Evolutionary conservation across 345 rosid genomes (phyloP).

Genomic region (Lumnitzera racemosa): DNA sequence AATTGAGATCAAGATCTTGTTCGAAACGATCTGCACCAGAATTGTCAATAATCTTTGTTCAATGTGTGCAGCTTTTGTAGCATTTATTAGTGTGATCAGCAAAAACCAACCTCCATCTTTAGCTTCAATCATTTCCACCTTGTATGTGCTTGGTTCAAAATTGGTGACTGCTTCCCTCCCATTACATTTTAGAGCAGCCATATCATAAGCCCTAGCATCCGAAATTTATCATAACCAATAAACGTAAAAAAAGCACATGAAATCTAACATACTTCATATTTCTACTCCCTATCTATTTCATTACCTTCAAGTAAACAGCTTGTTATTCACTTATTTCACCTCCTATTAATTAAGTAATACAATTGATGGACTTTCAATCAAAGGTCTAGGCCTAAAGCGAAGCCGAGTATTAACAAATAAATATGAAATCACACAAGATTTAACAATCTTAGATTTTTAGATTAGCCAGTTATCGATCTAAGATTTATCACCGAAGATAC

Average conservation of each 20-base stretch:
- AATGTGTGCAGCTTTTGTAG: too few species aligned
- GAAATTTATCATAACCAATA: not conserved
- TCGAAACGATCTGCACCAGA: slow-evolving; percentile 20
- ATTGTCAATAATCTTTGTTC: slow-evolving; percentile 1
- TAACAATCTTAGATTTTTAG: not conserved
- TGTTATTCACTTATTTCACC: too few species aligned
- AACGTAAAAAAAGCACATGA: too few species aligned
- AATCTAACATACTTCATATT: too few species aligned
- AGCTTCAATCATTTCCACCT: slow-evolving; percentile 31
- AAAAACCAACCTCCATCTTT: slow-evolving; percentile 20
- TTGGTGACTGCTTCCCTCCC: slow-evolving; percentile 96
- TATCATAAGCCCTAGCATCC: slow-evolving; percentile 75
- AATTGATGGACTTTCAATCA: too few species aligned
- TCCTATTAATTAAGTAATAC: too few species aligned
- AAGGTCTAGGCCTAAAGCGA: too few species aligned
- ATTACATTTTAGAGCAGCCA: slow-evolving; percentile 77
- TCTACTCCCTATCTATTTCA: too few species aligned
- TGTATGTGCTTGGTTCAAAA: slow-evolving; percentile 65
- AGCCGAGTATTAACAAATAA: not conserved
- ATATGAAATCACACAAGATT: not conserved
- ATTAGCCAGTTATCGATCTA: too few species aligned
- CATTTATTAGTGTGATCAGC: too few species aligned
- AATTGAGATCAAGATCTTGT: slow-evolving; percentile 40
- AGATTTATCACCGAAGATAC: too few species aligned
- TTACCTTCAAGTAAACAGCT: too few species aligned